Base-by-base conservation (phyloP, 192 early-diverging fungal genomes). In the Backusella circina region DNA sequence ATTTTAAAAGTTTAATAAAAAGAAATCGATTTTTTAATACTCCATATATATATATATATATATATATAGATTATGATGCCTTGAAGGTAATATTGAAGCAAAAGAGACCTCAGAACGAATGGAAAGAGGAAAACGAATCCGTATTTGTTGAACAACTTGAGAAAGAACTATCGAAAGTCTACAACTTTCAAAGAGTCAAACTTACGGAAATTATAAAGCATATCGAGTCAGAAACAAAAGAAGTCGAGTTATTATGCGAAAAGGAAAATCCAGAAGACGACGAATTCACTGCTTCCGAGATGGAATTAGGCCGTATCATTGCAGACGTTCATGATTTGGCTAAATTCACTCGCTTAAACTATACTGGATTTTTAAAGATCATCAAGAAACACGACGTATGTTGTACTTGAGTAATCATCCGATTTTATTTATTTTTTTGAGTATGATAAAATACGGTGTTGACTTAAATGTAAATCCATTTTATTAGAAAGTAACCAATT, bases 331-430 rank as follows among this genome's bases (percentile, higher is more conserved):
- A 93, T 77, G 92, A 95, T 81, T 86, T 95, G 65, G 91, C 93
- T 65, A 94, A 93, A 79, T 95, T 90, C 68, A 91, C 90, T 15
- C 83, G 93, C 8, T 86, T 95, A 79, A 95, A 95, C 81, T 95
- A 93, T 78, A 91, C 93, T 38, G 93, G 90, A 28, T 95, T 95
- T 73, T 81, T 92, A 69, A 93, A 97, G 87, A 98, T 98, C 75
- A 90, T 99, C 82, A 99, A 99, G 80, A 99, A 99, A 84, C 98
- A 99, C 84, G 98, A 99, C 74, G 88, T 87, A 85, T 35, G 30
- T 47, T 28, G 5, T 26, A n/a, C 4, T 23, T 26, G 35, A 39
- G n/a, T 26, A 44, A 67, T 67, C 31, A 18, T 67, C 65, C 28
- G 65, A 35, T n/a, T 15, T 30, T 66, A 10, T 35, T 67, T 35